Evolutionary conservation across 352 stramenopile species (phyloP), one percentile per base, ranked within the genome.

Genomic region (Thraustochytrium striatum): DNA sequence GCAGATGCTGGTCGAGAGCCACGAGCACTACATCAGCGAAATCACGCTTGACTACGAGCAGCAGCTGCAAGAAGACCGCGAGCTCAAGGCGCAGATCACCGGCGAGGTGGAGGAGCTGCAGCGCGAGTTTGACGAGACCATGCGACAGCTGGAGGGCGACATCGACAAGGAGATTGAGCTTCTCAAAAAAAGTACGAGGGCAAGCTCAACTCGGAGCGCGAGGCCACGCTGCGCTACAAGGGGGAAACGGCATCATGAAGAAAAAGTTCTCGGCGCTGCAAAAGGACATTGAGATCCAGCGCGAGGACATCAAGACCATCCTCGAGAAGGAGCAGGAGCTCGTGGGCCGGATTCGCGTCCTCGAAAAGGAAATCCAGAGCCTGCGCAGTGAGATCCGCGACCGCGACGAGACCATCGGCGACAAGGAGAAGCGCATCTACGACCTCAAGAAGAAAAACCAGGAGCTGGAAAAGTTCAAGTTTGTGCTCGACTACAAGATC

Each of bases 401-500:
- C 72, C 89, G 92, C 8, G 93, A 97, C 80, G 91, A 96, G 81
- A 96, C 90, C 19, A 97, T 97, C 39, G 90, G 94, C 81, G 93
- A 97, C 84, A 97, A 97, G 81, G 93, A 97, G 70, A 97, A 97
- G 81, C 91, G 92, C 57, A 98, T 98, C 65, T 97, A 97, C 82
- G 93, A 97, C 53, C 80, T 97, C 19, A 97, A 98, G 84, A 98
- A 97, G 87, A 97, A 97, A 83, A 98, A 98, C 82, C 75, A 84
- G 62, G 92, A 98, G 83, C 85, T 98, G 28, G 93, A 97, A 57
- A 97, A 98, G 84, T 98, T 97, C 85, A 98, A 98, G 83, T 98
- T 97, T 68, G 92, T 97, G 47, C 82, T 98, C 35, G 93, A 98
- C 82, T 97, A 96, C 87, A 97, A 97, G 84, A 97, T 97, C 85